Evolutionary conservation across 352 stramenopile species (phyloP).

Genomic region (Phytophthora pinifolia): DNA sequence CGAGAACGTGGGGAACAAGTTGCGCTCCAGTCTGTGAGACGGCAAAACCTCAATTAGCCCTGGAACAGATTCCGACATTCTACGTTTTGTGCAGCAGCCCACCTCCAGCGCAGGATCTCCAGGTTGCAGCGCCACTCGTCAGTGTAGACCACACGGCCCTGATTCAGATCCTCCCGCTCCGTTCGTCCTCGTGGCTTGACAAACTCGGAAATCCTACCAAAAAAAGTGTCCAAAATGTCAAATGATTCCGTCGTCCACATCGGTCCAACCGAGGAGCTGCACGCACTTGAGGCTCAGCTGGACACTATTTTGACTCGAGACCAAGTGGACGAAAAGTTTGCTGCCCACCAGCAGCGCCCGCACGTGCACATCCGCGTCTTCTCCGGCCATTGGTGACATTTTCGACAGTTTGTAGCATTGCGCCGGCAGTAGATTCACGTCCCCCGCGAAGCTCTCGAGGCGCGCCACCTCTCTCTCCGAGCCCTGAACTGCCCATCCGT

Average conservation of each 20-base stretch:
- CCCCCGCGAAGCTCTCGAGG: constrained; percentile 28
- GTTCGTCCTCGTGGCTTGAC: constrained; percentile 23
- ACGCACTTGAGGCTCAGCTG: constrained; percentile 38
- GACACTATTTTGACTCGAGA: constrained; percentile 27
- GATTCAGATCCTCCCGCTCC: not conserved
- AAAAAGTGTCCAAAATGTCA: constrained; percentile 11
- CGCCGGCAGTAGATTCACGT: constrained; percentile 38
- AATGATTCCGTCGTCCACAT: not conserved
- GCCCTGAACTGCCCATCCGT: constrained; percentile 16
- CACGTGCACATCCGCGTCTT: constrained; percentile 28
- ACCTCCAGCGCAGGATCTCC: constrained; percentile 50
- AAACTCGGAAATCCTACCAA: constrained; percentile 39
- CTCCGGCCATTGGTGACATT: not conserved
- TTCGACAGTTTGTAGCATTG: constrained; percentile 17
- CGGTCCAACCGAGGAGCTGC: not conserved
- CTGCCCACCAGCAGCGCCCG: constrained; percentile 34
- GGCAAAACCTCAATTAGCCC: not conserved
- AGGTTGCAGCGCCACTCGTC: constrained; percentile 37
- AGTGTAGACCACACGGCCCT: constrained; percentile 14
- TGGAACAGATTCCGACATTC: not conserved
- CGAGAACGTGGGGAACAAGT: constrained; percentile 39
- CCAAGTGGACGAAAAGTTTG: constrained; percentile 54
- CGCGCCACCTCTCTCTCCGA: not conserved
- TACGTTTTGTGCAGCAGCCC: not conserved
- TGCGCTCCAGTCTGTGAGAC: constrained; percentile 38